A percentile compares a stretch with the other conserved stretches of the same genome.
phyloP scores from a whole-genome alignment of 2,329 filamentous ascomycete genomes.

The Diaporthe capsici region DNA sequence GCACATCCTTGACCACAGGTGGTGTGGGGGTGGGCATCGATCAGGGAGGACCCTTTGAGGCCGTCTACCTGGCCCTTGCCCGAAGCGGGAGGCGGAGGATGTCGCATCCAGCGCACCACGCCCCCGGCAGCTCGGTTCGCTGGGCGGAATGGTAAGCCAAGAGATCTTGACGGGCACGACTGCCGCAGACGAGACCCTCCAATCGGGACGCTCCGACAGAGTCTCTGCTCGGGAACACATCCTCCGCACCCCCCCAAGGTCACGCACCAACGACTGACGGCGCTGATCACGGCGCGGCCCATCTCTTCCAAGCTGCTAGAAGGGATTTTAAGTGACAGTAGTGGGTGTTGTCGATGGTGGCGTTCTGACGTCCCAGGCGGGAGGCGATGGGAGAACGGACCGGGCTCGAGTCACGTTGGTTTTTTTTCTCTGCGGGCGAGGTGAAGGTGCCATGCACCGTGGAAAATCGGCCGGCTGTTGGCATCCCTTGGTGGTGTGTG shows the following conservation, averaged over 20 bases:
- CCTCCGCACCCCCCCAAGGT: constrained; percentile 14
- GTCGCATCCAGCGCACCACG: constrained; percentile 26
- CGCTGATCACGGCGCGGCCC: constrained; percentile 20
- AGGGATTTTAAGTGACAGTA: neutral
- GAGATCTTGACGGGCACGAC: constrained; percentile 24
- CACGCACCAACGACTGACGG: constrained; percentile 5
- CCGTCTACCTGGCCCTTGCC: constrained; percentile 6
- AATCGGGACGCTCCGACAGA: constrained; percentile 31
- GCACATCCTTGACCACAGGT: constrained; percentile 5
- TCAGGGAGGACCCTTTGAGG: constrained; percentile 29
- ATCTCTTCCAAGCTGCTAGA: neutral
- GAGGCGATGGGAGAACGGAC: constrained; percentile 15
- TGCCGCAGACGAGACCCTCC: constrained; percentile 25
- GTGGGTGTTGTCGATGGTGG: constrained; percentile 6
- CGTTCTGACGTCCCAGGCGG: neutral
- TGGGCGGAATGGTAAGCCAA: constrained; percentile 29
- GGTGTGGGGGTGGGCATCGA: neutral
- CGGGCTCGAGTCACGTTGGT: constrained; percentile 22
- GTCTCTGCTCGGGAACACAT: constrained; percentile 18
- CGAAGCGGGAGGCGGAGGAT: constrained; percentile 37
- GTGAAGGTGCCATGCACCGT: constrained; percentile 25
- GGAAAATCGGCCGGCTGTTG: constrained; percentile 10
- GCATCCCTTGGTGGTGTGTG: neutral
- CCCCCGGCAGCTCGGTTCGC: constrained; percentile 24
- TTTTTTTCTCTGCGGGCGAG: neutral